Base-by-base conservation (phyloP, 2,329 filamentous ascomycete genomes). In the Monilinia vaccinii-corymbosi region DNA sequence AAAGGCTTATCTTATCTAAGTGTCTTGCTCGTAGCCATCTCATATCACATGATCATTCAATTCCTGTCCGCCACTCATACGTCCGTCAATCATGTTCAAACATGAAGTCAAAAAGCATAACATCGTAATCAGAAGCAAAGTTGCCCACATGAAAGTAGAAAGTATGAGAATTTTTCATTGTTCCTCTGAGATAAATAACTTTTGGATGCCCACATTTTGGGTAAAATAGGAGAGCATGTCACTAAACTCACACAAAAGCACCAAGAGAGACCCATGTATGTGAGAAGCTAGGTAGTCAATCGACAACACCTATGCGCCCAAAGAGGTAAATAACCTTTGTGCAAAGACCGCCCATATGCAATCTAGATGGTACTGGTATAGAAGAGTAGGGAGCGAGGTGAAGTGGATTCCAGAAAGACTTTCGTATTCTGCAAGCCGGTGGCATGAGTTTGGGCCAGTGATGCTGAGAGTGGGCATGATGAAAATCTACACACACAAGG, bases 401-500 rank as follows among this genome's bases (percentile, higher is more conserved):
- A 32, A 32, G 21, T 31, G 14, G n/a, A 53, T 31, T 32, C 34
- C 51, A 47, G 34, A 42, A 56, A 49, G 13, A 36, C 42, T 48
- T 25, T 32, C 60, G 34, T 60, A 51, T 49, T 42, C n/a, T 55
- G 48, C 45, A 25, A 14, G 56, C 38, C 36, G 25, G 34, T 23
- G 28, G 13, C 47, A 21, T 52, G 36, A 38, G 59, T 60, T 64
- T 56, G 63, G 61, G 61, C 56, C 58, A 61, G 57, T 60, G 34
- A 55, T 55, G 62, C 59, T 56, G 65, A 61, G 62, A 56, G 51
- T 60, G 51, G 64, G 60, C 63, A 63, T 56, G 40, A 61, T 53
- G 53, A 60, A 70, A 64, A 66, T 68, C 67, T 70, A 68, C 62
- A 64, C 65, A 66, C 63, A 64, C 21, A 62, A 61, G 63, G n/a